Conservation (phyloP, 2,329 filamentous ascomycete species). For the Colletotrichum trifolii region DNA sequence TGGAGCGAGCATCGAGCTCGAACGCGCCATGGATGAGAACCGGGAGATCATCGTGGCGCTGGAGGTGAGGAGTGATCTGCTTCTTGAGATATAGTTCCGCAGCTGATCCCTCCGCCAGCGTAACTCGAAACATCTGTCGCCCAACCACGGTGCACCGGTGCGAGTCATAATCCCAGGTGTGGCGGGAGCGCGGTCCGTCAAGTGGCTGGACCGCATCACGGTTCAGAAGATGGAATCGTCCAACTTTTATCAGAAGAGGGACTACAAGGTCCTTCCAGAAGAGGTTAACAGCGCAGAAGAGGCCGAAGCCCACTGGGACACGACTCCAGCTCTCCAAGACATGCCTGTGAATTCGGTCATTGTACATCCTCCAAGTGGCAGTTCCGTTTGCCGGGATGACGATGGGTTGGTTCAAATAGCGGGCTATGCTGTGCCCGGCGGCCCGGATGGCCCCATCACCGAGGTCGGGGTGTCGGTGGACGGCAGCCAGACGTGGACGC, state of each 20-base stretch:
- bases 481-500: not conserved
- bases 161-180: not conserved
- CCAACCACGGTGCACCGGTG: not conserved
- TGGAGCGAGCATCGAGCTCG: not conserved
- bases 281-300: not conserved
- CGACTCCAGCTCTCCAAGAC: not conserved
- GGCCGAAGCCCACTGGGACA: not conserved
- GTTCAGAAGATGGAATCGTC: slow-evolving; percentile 1
- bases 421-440: not conserved
- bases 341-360: slow-evolving; percentile 1
- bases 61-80: not conserved
- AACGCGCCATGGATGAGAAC: not conserved
- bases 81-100: not conserved
- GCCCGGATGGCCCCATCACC: not conserved
- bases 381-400: not conserved
- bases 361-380: not conserved
- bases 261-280: not conserved
- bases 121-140: not conserved
- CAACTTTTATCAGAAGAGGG: not conserved
- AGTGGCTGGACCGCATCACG: not conserved
- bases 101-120: not conserved
- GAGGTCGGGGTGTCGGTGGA: not conserved
- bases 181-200: not conserved
- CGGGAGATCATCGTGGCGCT: not conserved
- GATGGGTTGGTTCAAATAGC: not conserved